phyloP scores from a whole-genome alignment of 148 eudicot genomes.

The Amaranthus hypochondriacus region DNA sequence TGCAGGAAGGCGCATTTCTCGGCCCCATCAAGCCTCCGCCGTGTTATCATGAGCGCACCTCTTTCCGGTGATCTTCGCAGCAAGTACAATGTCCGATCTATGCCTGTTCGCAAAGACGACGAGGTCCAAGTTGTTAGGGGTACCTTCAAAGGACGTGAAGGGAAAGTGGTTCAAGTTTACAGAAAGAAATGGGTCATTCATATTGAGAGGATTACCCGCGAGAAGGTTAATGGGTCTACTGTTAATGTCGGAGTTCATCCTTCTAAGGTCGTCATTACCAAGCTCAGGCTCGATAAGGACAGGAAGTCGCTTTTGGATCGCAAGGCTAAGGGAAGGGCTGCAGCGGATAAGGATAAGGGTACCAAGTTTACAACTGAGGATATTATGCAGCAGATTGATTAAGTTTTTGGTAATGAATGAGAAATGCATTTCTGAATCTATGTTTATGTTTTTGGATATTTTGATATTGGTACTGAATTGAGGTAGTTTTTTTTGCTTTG shows the following conservation, averaged over 20 bases:
- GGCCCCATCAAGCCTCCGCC: slow-evolving; percentile 57
- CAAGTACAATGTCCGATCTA: slow-evolving; percentile 57
- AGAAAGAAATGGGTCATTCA: slow-evolving; percentile 69
- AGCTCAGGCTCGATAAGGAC: slow-evolving; percentile 57
- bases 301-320: slow-evolving; percentile 48
- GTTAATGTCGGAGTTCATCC: slow-evolving; percentile 64
- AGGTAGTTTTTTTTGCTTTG: too few relatives aligned
- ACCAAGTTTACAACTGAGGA: slow-evolving; percentile 56
- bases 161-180: slow-evolving; percentile 56
- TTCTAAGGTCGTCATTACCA: slow-evolving; percentile 54
- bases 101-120: slow-evolving; percentile 71
- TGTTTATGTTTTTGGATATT: too few relatives aligned
- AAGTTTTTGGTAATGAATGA: neutral
- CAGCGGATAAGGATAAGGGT: slow-evolving; percentile 42
- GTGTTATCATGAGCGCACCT: slow-evolving; percentile 54
- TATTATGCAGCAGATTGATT: slow-evolving; percentile 39
- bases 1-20: slow-evolving; percentile 60
- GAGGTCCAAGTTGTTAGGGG: slow-evolving; percentile 62
- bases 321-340: slow-evolving; percentile 40
- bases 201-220: slow-evolving; percentile 56
- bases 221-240: slow-evolving; percentile 62
- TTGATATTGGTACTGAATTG: too few relatives aligned
- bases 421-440: too few relatives aligned
- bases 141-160: slow-evolving; percentile 60
- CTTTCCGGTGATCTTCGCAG: slow-evolving; percentile 47